These are phyloP conservation scores for Elsinoe perseae DNA, from an alignment of 2,329 filamentous ascomycete genomes.

Conservation along the genomic window DNA sequence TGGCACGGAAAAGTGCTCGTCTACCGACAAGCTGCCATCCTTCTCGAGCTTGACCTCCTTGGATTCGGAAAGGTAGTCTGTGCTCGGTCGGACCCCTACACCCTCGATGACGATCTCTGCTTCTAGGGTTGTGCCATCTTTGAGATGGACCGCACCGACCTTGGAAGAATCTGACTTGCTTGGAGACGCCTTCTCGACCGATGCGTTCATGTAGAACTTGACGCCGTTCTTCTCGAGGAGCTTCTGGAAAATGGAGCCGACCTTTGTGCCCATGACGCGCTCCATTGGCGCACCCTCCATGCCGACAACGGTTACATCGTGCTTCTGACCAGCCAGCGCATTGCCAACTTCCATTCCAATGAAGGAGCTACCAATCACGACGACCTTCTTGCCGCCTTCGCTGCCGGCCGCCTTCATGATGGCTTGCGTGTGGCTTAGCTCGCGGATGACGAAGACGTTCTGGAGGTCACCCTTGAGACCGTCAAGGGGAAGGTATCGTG, in stretches of 20 bases:
- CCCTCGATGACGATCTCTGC: conserved; percentile 89
- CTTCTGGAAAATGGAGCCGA: conserved; percentile 73
- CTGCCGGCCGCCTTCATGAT: conserved; percentile 72
- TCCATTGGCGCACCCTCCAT: conserved; percentile 83
- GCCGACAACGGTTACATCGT: conserved; percentile 78
- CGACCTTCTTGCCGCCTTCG: conserved; percentile 80
- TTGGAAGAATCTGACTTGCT: conserved; percentile 58
- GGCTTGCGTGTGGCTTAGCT: conserved; percentile 64
- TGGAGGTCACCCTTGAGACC: conserved; percentile 73
- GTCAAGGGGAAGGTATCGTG: conserved; percentile 65
- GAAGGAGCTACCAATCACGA: conserved; percentile 86
- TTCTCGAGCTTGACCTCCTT: conserved; percentile 62
- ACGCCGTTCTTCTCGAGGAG: conserved; percentile 77
- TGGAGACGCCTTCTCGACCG: conserved; percentile 74
- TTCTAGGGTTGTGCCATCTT: conserved; percentile 75
- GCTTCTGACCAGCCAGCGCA: conserved; percentile 63
- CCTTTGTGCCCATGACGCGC: conserved; percentile 70
- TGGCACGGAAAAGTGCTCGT: conserved; percentile 69
- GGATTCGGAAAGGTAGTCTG: conserved; percentile 71
- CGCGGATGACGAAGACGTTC: conserved; percentile 81
- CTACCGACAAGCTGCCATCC: conserved; percentile 78
- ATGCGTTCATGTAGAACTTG: conserved; percentile 75
- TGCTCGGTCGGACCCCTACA: conserved; percentile 80
- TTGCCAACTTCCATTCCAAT: conserved; percentile 98
- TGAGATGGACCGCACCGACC: conserved; percentile 73